These are phyloP conservation scores for Suhomyces canberraensis DNA, from an alignment of 805 yeast genomes.

Conservation along the genomic window DNA sequence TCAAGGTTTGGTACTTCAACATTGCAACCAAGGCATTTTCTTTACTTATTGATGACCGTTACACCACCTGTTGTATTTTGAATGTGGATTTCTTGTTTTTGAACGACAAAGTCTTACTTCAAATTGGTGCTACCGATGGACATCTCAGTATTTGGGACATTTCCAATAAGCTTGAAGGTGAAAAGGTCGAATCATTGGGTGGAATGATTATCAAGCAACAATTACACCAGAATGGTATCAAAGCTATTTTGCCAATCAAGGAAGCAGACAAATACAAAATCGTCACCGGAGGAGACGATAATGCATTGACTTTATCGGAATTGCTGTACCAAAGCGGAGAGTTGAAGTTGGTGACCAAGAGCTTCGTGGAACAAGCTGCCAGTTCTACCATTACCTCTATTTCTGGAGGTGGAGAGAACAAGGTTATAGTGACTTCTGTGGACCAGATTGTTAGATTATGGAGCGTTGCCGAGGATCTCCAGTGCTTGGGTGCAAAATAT, in stretches of 20 bases:
- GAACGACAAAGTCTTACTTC: conserved; percentile 29
- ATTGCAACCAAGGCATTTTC: conserved; percentile 34
- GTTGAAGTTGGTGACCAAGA: conserved; percentile 20
- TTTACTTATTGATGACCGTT: conserved; percentile 46
- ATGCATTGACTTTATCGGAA: conserved; percentile 47
- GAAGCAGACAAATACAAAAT: conserved; percentile 24
- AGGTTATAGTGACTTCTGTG: conserved; percentile 64
- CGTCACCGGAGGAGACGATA: conserved; percentile 92
- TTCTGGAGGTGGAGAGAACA: conserved; percentile 22
- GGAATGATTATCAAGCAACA: conserved; percentile 39
- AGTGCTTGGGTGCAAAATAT: conserved; percentile 42
- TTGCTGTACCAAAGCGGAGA: conserved; percentile 12
- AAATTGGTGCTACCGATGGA: conserved; percentile 84
- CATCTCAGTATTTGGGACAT: conserved; percentile 61
- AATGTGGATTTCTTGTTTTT: conserved; percentile 48
- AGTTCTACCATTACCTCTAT: conserved; percentile 83
- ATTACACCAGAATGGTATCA: conserved; percentile 85
- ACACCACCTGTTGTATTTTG: conserved; percentile 75
- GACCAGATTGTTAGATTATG: conserved; percentile 78
- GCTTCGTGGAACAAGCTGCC: conserved; percentile 59
- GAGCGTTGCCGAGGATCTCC: conserved; percentile 35
- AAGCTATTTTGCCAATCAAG: conserved; percentile 44
- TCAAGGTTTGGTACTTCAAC: conserved; percentile 62
- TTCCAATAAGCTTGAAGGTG: conserved; percentile 13
- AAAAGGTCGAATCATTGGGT: conserved; percentile 14